Conservation (phyloP, 805 yeast genomes). For the Wickerhamiella shivajii region DNA sequence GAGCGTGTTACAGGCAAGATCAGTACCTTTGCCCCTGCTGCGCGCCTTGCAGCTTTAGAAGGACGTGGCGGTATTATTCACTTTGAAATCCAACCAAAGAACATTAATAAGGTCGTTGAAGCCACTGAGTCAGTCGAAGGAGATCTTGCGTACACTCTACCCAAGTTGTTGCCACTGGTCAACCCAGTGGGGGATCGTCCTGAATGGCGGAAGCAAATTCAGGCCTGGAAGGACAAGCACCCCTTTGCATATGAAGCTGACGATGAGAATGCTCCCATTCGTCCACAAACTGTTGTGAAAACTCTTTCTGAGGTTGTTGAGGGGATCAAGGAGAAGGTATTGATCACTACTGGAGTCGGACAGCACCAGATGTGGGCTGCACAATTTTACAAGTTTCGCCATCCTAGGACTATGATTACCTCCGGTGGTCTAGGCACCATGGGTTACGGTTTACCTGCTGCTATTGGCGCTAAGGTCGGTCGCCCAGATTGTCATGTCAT, state of each 20-base stretch:
- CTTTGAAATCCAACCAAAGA: constrained; percentile 91
- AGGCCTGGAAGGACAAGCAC: constrained; percentile 71
- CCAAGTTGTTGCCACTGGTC: constrained; percentile 56
- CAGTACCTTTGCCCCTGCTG: constrained; percentile 83
- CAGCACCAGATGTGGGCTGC: constrained; percentile 99
- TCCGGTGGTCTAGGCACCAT: constrained; percentile 98
- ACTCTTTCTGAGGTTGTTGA: constrained; percentile 64
- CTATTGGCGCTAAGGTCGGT: constrained; percentile 96
- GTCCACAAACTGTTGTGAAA: constrained; percentile 82
- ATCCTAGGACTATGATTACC: constrained; percentile 89
- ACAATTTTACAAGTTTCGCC: constrained; percentile 87
- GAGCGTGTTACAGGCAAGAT: constrained; percentile 92
- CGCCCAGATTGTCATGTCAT: constrained; percentile 89
- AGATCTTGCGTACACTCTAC: constrained; percentile 72
- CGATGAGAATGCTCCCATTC: constrained; percentile 43
- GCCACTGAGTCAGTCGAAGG: constrained; percentile 97
- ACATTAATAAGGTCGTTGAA: constrained; percentile 87
- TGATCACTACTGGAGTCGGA: constrained; percentile 96
- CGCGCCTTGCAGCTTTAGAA: constrained; percentile 76
- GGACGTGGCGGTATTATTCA: constrained; percentile 92
- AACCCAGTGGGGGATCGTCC: constrained; percentile 47
- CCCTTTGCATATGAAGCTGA: constrained; percentile 75
- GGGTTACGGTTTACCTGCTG: constrained; percentile 97
- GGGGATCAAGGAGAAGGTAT: constrained; percentile 51
- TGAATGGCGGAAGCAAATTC: constrained; percentile 64